Conservation (phyloP, 2,329 filamentous ascomycete genomes). For the Trichoderma sp. region DNA sequence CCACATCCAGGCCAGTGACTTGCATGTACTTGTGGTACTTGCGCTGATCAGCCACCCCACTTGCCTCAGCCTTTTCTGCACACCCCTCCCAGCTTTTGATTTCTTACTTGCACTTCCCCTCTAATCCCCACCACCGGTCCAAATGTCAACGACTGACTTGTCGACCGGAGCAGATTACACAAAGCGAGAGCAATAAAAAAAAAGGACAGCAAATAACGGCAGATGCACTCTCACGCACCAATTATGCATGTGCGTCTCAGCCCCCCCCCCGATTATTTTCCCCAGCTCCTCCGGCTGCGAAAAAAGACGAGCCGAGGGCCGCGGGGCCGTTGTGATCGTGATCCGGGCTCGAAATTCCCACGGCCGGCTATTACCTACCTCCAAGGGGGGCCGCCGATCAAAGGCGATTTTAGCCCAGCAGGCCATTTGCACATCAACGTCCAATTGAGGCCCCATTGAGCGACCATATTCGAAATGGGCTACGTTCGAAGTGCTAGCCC, state of each 20-base stretch:
- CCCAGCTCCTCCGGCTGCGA: not conserved
- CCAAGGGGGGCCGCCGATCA: conserved; percentile 1
- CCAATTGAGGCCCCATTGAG: not conserved
- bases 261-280: not conserved
- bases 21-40: conserved; percentile 17
- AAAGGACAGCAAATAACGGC: not conserved
- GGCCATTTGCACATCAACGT: conserved; percentile 7
- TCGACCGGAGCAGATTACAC: not conserved
- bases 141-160: not conserved
- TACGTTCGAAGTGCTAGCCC: not conserved
- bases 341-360: not conserved
- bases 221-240: not conserved
- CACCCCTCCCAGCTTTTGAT: not conserved
- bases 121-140: not conserved
- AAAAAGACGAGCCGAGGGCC: not conserved
- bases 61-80: not conserved
- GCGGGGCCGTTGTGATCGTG: not conserved
- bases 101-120: not conserved
- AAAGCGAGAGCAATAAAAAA: not conserved
- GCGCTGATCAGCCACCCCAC: conserved; percentile 8
- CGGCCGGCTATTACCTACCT: not conserved
- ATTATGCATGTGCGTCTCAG: not conserved
- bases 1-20: conserved; percentile 2
- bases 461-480: not conserved
- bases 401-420: conserved; percentile 14